Evolutionary conservation across 2,329 filamentous ascomycete genomes (phyloP), one percentile per base, ranked within the genome.

Genomic region (Colletotrichum filicis): DNA sequence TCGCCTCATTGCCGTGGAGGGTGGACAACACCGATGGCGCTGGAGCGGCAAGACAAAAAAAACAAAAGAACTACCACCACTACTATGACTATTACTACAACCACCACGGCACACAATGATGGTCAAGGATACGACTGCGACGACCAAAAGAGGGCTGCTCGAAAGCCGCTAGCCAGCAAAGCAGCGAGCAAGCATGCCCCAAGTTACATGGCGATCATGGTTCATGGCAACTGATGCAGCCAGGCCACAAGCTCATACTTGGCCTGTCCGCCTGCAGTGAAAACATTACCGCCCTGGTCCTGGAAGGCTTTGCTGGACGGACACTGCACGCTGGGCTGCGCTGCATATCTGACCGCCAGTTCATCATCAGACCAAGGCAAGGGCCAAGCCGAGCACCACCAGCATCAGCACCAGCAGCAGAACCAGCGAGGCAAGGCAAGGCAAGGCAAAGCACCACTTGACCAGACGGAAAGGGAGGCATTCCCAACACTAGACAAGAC

Each of bases 301-400:
- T 76, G 66, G 74, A 63, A 64, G 26, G 28, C 55, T 70, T 64
- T 65, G 42, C 70, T 56, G 70, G 59, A 63, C 60, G 65, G 66
- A 65, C 60, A 71, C 67, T 76, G 76, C 76, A 76, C 77, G 76
- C 76, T 75, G 74, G 57, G 57, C 73, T 75, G 76, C 74, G 53
- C 74, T 80, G 80, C 79, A 80, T 79, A 80, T 78, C 80, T 87
- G 85, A 87, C 85, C 85, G 85, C 85, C 85, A 87, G 83, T 87
- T 87, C 83, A 82, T 83, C 80, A 79, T 74, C 75, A 77, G 76
- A 73, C 74, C 60, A 60, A 64, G 55, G 59, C 60, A 60, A 64
- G 55, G 59, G 60, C 64, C 72, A 68, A 61, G 28, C 68, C 64
- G 42, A 72, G 42, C 49, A 60, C 66, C 55, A 58, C 52, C 59